A percentile compares a stretch with the other conserved stretches of the same genome.
Conservation (phyloP, 495 filamentous ascomycete species). For the Aspergillus funiculosus region DNA sequence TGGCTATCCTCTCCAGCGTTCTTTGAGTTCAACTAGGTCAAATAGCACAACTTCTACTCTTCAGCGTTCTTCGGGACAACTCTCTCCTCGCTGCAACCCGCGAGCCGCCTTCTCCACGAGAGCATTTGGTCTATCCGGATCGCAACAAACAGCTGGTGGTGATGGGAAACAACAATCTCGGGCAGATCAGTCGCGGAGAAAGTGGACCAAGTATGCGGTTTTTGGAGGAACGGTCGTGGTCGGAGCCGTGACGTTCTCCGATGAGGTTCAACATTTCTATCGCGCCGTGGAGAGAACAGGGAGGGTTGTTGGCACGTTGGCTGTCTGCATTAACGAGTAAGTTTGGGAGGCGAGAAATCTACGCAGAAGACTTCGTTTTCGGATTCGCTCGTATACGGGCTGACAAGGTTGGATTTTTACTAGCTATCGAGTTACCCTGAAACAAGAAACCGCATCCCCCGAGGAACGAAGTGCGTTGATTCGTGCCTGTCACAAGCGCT, state of each 20-base stretch:
- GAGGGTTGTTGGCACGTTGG: slow-evolving; percentile 69
- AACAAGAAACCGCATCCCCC: slow-evolving; percentile 51
- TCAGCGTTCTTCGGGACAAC: neutral
- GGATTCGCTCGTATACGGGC: neutral
- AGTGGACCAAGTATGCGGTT: slow-evolving; percentile 42
- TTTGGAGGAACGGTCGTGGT: slow-evolving; percentile 49
- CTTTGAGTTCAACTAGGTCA: neutral
- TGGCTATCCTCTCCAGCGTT: slow-evolving; percentile 2
- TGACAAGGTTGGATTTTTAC: slow-evolving; percentile 6
- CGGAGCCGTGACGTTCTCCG: slow-evolving; percentile 60
- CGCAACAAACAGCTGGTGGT: slow-evolving; percentile 13
- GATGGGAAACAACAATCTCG: slow-evolving; percentile 14
- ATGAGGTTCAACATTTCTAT: slow-evolving; percentile 67
- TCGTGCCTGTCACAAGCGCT: slow-evolving; percentile 84
- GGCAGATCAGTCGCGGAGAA: slow-evolving; percentile 22
- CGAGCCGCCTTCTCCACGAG: slow-evolving; percentile 10
- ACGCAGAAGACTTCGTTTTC: too few species aligned
- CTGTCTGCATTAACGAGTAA: slow-evolving; percentile 86
- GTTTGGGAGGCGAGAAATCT: slow-evolving; percentile 24
- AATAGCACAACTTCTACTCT: slow-evolving; percentile 2
- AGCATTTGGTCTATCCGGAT: slow-evolving; percentile 15
- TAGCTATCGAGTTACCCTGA: slow-evolving; percentile 80
- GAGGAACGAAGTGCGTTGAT: slow-evolving; percentile 62
- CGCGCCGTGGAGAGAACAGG: slow-evolving; percentile 69
- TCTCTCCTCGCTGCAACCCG: neutral